phyloP scores from a whole-genome alignment of 1,284 basidiomycete genomes.

The Clitocybe nebularis region DNA sequence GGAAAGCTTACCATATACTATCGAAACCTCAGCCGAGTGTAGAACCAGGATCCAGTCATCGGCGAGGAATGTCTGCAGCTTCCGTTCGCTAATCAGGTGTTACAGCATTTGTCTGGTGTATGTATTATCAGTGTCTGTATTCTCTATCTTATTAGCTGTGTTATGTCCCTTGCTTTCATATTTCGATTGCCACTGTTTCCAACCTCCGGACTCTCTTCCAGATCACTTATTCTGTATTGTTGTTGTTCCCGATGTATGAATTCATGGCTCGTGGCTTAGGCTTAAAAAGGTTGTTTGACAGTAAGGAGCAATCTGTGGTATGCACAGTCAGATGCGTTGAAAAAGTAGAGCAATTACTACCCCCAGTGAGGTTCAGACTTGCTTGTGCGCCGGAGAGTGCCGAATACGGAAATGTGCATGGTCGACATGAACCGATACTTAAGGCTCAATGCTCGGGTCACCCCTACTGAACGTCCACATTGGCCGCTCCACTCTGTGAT shows the following conservation, averaged over 20 bases:
- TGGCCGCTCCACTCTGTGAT: slow-evolving; percentile 11
- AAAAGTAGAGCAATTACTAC: neutral
- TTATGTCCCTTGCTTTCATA: slow-evolving; percentile 15
- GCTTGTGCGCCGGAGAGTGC: slow-evolving; percentile 20
- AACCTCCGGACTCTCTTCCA: neutral
- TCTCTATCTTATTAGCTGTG: slow-evolving; percentile 15
- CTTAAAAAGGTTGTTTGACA: neutral
- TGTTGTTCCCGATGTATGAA: slow-evolving; percentile 23
- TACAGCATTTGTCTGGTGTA: slow-evolving; percentile 8
- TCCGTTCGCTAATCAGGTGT: slow-evolving; percentile 38
- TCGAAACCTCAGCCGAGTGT: slow-evolving; percentile 49
- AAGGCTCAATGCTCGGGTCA: slow-evolving; percentile 18
- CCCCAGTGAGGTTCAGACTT: neutral
- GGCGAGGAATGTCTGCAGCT: slow-evolving; percentile 59
- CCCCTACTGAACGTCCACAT: slow-evolving; percentile 11
- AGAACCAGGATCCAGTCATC: slow-evolving; percentile 45
- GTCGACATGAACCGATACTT: slow-evolving; percentile 12
- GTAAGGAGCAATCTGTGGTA: neutral
- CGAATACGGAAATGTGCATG: slow-evolving; percentile 15
- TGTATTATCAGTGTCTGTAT: slow-evolving; percentile 20
- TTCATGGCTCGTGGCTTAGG: slow-evolving; percentile 10
- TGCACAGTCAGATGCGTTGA: neutral
- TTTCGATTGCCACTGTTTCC: slow-evolving; percentile 2
- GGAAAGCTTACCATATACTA: slow-evolving; percentile 64
- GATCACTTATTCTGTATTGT: slow-evolving; percentile 13